These are phyloP conservation scores for Pichia terricola DNA, from an alignment of 1,139 yeast genomes.

Conservation along the genomic window DNA sequence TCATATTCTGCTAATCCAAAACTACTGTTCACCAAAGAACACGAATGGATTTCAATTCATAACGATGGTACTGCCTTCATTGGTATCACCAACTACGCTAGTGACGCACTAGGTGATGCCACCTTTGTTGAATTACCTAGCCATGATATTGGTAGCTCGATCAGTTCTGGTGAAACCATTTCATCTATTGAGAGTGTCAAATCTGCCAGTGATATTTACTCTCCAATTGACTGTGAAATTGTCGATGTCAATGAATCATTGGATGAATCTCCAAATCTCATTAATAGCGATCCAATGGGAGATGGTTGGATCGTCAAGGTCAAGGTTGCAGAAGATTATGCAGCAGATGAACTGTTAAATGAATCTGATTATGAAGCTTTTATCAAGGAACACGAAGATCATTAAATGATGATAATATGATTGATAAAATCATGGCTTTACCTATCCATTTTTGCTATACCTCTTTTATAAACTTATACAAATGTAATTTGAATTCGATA, in stretches of 20 bases:
- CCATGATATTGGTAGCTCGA: slow-evolving; percentile 26
- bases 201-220: slow-evolving; percentile 85
- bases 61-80: slow-evolving; percentile 74
- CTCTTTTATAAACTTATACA: too few species aligned
- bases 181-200: slow-evolving; percentile 95
- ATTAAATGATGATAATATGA: slow-evolving; percentile 6
- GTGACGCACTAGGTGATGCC: slow-evolving; percentile 97
- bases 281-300: slow-evolving; percentile 87
- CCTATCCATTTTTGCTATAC: background rate
- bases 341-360: slow-evolving; percentile 33
- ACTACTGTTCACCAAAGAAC: slow-evolving; percentile 63
- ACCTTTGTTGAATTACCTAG: slow-evolving; percentile 82
- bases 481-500: too few species aligned
- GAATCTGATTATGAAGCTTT: slow-evolving; percentile 58
- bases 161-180: slow-evolving; percentile 69
- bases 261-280: slow-evolving; percentile 62
- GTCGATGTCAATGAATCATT: slow-evolving; percentile 60
- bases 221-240: slow-evolving; percentile 77
- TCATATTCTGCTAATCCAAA: background rate
- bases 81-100: slow-evolving; percentile 92
- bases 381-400: slow-evolving; percentile 35
- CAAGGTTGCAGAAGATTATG: slow-evolving; percentile 31
- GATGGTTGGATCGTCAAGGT: slow-evolving; percentile 88
- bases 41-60: slow-evolving; percentile 91
- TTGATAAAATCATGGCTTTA: background rate